Evolutionary conservation across 352 stramenopile genomes (phyloP).

Genomic region (Globisporangium canariense): DNA sequence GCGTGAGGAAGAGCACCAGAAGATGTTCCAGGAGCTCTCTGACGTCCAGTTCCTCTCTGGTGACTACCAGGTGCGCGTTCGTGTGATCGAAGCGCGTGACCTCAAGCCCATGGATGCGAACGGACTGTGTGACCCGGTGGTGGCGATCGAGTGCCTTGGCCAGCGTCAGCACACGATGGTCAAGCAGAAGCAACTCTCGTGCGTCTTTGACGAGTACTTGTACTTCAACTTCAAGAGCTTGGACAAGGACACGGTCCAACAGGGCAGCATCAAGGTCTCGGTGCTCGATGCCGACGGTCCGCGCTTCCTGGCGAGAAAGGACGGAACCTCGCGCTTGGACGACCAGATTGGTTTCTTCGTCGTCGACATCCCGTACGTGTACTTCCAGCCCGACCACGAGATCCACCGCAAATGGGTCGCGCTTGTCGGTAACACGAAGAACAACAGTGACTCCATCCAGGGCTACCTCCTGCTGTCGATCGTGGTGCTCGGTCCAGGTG

Average conservation of each 20-base stretch:
- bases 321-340: constrained; percentile 42
- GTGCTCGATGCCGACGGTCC: constrained; percentile 80
- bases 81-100: constrained; percentile 89
- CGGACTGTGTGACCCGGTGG: constrained; percentile 85
- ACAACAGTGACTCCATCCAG: constrained; percentile 82
- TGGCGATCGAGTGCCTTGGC: constrained; percentile 80
- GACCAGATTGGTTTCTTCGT: constrained; percentile 85
- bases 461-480: constrained; percentile 90
- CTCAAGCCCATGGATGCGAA: constrained; percentile 86
- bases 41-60: constrained; percentile 74
- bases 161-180: constrained; percentile 78
- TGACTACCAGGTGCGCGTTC: constrained; percentile 85
- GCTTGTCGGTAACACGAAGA: constrained; percentile 69
- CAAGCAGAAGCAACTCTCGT: constrained; percentile 81
- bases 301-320: constrained; percentile 16
- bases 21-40: constrained; percentile 71
- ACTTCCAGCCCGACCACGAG: constrained; percentile 85
- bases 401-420: constrained; percentile 89
- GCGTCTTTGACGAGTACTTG: constrained; percentile 89
- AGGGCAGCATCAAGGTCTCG: constrained; percentile 73
- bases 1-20: constrained; percentile 64
- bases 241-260: constrained; percentile 70
- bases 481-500: constrained; percentile 78
- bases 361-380: constrained; percentile 82
- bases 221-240: constrained; percentile 87